Percentiles rank a stretch among this genome's conserved stretches.
These are phyloP conservation scores for Mortierella claussenii DNA, from an alignment of 192 early-diverging fungal species.

Conservation along the genomic window DNA sequence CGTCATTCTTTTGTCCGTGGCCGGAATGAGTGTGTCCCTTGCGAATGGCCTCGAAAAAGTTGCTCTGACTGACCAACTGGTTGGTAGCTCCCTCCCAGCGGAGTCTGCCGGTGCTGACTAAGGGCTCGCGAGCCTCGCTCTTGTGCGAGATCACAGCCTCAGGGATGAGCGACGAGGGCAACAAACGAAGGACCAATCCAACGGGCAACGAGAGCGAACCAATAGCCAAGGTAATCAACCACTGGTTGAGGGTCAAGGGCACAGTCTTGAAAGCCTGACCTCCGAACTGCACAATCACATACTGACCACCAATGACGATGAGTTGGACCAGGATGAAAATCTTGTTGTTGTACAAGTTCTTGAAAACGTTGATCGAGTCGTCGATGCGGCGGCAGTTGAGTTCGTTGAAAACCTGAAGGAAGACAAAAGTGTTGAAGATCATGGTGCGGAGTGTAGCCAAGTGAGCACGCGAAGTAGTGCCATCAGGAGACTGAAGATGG, in stretches of 20 bases:
- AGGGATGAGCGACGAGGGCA: conserved; percentile 73
- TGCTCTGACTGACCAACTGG: conserved; percentile 53
- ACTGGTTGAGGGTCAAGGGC: conserved; percentile 72
- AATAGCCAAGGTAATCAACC: conserved; percentile 82
- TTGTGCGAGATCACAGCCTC: conserved; percentile 42
- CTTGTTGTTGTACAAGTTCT: conserved; percentile 81
- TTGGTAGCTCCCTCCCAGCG: conserved; percentile 56
- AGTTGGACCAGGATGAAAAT: conserved; percentile 84
- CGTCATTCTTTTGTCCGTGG: neutral
- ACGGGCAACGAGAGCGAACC: conserved; percentile 86
- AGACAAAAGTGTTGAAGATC: conserved; percentile 95
- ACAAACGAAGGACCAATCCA: conserved; percentile 79
- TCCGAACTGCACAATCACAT: conserved; percentile 88
- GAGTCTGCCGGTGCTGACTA: conserved; percentile 34
- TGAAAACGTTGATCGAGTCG: conserved; percentile 87
- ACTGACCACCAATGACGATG: conserved; percentile 78
- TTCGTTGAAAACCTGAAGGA: conserved; percentile 95
- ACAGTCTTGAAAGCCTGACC: conserved; percentile 90
- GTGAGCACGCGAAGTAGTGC: conserved; percentile 35
- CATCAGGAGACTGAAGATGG: conserved; percentile 55
- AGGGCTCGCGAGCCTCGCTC: conserved; percentile 43
- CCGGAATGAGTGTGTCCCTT: conserved; percentile 25
- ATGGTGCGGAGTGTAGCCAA: conserved; percentile 73
- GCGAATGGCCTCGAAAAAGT: conserved; percentile 65
- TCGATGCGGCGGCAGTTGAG: conserved; percentile 91